Conservation (phyloP, 305 asterid species). For the Petunia hybrid region DNA sequence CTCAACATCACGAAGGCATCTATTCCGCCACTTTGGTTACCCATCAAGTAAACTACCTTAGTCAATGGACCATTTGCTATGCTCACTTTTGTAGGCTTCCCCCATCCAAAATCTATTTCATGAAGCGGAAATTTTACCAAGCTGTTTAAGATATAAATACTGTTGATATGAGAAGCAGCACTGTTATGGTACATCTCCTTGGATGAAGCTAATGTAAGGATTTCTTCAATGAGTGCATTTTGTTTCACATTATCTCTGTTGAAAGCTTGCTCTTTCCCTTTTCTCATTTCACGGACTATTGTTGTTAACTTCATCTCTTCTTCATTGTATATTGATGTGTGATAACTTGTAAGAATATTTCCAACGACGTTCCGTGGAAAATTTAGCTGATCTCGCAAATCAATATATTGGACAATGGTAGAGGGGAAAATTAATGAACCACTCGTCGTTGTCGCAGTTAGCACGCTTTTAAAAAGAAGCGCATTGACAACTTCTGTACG, state of each 20-base stretch:
- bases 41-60: constrained; percentile 2
- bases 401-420: not conserved
- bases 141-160: not conserved
- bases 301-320: not conserved
- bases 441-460: not conserved
- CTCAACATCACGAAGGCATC: not conserved
- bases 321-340: not conserved
- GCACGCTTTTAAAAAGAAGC: not conserved
- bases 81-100: constrained; percentile 14
- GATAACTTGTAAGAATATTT: not conserved
- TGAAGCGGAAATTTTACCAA: not conserved
- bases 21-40: not conserved
- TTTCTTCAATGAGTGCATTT: too few species aligned
- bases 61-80: not conserved
- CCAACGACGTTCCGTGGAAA: not conserved
- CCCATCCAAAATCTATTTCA: constrained; percentile 30
- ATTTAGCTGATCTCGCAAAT: not conserved
- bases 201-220: too few species aligned
- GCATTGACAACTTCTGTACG: not conserved
- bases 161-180: too few species aligned
- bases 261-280: not conserved
- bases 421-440: not conserved
- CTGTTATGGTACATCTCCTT: too few species aligned
- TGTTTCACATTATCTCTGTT: too few species aligned
- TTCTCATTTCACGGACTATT: not conserved